Percentiles rank a stretch among this genome's conserved stretches.
Conservation (phyloP, 805 yeast genomes). For the Starmerella riodocensis region DNA sequence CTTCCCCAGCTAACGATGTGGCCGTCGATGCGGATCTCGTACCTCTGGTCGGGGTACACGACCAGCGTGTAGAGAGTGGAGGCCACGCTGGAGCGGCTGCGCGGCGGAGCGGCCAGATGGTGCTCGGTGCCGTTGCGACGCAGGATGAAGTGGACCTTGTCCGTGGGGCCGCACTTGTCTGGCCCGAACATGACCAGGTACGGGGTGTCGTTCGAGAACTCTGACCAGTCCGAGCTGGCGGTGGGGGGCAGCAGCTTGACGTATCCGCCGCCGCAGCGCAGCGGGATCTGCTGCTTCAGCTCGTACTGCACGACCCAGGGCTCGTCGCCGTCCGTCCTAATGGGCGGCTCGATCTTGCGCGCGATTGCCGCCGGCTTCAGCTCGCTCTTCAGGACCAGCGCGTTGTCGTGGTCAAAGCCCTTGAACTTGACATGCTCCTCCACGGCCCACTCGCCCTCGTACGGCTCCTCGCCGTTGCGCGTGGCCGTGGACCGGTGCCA, state of each 20-base stretch:
- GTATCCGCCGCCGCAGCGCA: slow-evolving; percentile 84
- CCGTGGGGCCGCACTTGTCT: slow-evolving; percentile 71
- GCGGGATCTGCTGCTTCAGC: slow-evolving; percentile 65
- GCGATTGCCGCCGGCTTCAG: slow-evolving; percentile 79
- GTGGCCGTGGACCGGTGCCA: slow-evolving; percentile 37
- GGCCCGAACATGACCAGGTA: slow-evolving; percentile 92
- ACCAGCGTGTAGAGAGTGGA: slow-evolving; percentile 66
- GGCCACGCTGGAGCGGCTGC: slow-evolving; percentile 41
- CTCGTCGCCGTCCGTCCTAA: slow-evolving; percentile 38
- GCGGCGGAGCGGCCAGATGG: slow-evolving; percentile 50
- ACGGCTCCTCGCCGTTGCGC: slow-evolving; percentile 30
- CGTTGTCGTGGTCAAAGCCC: slow-evolving; percentile 54
- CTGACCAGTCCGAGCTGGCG: slow-evolving; percentile 29
- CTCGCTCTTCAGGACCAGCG: slow-evolving; percentile 59
- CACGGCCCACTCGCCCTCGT: slow-evolving; percentile 63
- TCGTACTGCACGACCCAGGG: slow-evolving; percentile 81
- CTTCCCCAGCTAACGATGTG: slow-evolving; percentile 57
- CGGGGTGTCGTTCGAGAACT: slow-evolving; percentile 53
- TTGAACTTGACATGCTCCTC: slow-evolving; percentile 48
- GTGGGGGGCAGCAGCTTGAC: slow-evolving; percentile 50
- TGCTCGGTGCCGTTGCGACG: slow-evolving; percentile 51
- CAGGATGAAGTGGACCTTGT: slow-evolving; percentile 67
- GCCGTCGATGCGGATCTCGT: slow-evolving; percentile 76
- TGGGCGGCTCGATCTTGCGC: slow-evolving; percentile 40
- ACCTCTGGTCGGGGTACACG: slow-evolving; percentile 49